Evolutionary conservation across 2,329 filamentous ascomycete species (phyloP), one percentile per base, ranked within the genome.

Genomic region (Aspergillus melleus): DNA sequence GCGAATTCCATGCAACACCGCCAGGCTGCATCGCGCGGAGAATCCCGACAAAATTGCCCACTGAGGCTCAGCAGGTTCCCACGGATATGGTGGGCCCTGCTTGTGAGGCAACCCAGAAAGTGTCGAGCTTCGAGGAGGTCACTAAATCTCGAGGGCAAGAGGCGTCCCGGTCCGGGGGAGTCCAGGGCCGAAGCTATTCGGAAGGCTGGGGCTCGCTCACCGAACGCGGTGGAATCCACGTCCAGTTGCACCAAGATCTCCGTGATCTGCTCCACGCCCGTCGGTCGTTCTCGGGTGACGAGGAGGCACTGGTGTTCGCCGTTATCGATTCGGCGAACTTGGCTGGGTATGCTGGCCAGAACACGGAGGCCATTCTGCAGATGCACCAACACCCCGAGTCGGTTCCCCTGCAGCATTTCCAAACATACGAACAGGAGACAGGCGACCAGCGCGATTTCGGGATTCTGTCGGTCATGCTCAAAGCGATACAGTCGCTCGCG

Each of bases 341-440:
- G 53, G 29, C 24, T 46, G 36, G 39, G 44, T 1, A 53, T 42
- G 20, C 20, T 26, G 2, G 36, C 24, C 12, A 58, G 42, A 36
- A 58, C 51, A 12, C 47, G 49, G 19, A 58, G 55, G 29, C 55
- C 55, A 11, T 47, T 58, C n/a, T 29, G 55, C 12, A 58, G 32
- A 30, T 58, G 55, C 11, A 30, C 26, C 14, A 58, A 14, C 8
- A 36, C 55, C 9, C 49, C 49, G 10, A 46, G 14, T 29, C 55
- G 32, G 20, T 65, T 62, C 2, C 69, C 67, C 11, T 72, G 69
- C 4, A 79, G 60, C 29, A 74, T 71, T 49, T 80, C 77, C 14
- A 79, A 58, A 53, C 67, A 73, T 3, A 74, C 67, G 55, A 79
- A 79, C 1, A 78, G 14, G 19, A 76, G 61, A 54, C 76, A 79